phyloP scores from a whole-genome alignment of 495 filamentous ascomycete genomes.

The Aspergillus homomorphus region DNA sequence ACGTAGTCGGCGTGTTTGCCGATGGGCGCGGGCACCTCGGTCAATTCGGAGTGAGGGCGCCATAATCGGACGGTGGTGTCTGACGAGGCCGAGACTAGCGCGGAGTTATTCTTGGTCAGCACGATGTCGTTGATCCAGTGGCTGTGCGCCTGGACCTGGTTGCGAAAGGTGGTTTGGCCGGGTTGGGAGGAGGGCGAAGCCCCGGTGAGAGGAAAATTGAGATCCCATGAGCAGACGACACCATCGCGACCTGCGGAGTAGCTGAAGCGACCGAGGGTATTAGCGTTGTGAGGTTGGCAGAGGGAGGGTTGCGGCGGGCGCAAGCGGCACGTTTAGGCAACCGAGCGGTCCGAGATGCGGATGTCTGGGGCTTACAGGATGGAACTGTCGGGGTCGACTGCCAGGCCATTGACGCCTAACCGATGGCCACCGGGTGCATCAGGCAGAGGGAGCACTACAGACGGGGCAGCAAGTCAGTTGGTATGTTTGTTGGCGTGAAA shows the following conservation, averaged over 20 bases:
- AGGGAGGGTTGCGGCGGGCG: slow-evolving; percentile 1
- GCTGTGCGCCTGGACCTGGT: slow-evolving; percentile 94
- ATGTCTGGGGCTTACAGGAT: slow-evolving; percentile 66
- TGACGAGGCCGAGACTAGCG: slow-evolving; percentile 89
- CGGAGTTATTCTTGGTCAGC: slow-evolving; percentile 77
- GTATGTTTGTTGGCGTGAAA: neutral
- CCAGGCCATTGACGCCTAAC: slow-evolving; percentile 89
- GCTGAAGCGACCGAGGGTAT: slow-evolving; percentile 44
- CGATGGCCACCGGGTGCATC: slow-evolving; percentile 89
- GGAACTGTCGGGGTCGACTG: slow-evolving; percentile 76
- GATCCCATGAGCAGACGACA: slow-evolving; percentile 92
- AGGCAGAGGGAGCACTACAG: slow-evolving; percentile 84
- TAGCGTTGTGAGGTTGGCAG: slow-evolving; percentile 23
- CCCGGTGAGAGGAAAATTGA: slow-evolving; percentile 52
- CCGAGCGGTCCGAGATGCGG: neutral
- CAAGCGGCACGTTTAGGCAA: neutral
- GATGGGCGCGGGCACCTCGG: slow-evolving; percentile 70
- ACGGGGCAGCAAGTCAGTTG: slow-evolving; percentile 18
- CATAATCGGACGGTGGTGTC: slow-evolving; percentile 94
- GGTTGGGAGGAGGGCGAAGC: slow-evolving; percentile 35
- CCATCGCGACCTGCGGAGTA: slow-evolving; percentile 97
- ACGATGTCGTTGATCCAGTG: slow-evolving; percentile 98
- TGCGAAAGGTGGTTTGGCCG: slow-evolving; percentile 64
- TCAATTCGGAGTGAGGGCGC: slow-evolving; percentile 75
- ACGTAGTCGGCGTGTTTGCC: slow-evolving; percentile 95